Evolutionary conservation across 225 moss, liverwort and hornwort species (phyloP), one percentile per base, ranked within the genome.

Genomic region (Rhytidiadelphus loreus): DNA sequence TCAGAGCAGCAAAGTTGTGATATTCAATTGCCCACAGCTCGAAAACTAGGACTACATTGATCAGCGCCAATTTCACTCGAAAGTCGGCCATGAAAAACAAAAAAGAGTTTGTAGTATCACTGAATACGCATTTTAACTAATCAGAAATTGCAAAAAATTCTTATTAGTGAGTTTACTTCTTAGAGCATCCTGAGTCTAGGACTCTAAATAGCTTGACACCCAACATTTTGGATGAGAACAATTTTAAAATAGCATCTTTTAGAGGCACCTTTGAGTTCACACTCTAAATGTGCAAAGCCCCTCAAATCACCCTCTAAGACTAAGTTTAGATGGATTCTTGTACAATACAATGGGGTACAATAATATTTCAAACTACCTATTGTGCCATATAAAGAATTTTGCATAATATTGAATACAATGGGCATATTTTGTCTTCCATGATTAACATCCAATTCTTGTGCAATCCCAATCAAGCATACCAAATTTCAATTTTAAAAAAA

Each of bases 241-340:
- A 12, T 48, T 46, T 46, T 73, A 6, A 24, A 72, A 29, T 72
- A 29, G 28, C 29, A 17, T 72, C 44, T 29, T 44, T 72, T 44
- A 46, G 46, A 46, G 46, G 46, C 46, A 46, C 44, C 16, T 16
- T 72, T 3, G 16, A 16, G 17, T 44, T 72, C 28, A 44, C 8
- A 28, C 0, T 6, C 11, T 43, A 26, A 71, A 44, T 28, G 65
- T 20, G 21, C 0, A 0, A 1, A 66, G 37, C 6, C 9, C 3
- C 71, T 72, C 9, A 72, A 44, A 29, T 29, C 43, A 72, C 16
- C 4, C 10, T 44, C 9, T 9, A 16, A 71, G 13, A 71, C 5
- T 43, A 72, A 16, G 44, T 72, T 16, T 17, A 44, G 17, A 72
- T 29, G 44, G 44, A 29, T 44, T 44, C 44, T 72, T 72, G 6